Base-by-base conservation (phyloP, 1,284 basidiomycete genomes). In the Farysia itapuensis region DNA sequence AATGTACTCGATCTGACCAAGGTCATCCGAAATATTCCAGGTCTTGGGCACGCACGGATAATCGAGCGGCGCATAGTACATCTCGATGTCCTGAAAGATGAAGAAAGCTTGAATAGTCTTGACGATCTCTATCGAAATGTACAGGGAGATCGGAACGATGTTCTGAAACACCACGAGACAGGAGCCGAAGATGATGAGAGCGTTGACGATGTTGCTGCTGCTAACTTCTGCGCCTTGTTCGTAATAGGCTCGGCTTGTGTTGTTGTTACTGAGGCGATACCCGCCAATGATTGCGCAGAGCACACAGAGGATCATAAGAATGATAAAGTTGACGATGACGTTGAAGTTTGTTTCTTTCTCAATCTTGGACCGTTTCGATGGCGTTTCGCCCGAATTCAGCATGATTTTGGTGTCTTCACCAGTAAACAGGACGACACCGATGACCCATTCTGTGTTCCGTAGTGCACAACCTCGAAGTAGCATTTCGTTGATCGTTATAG, bases 261-360 rank as follows among this genome's bases (percentile, higher is more conserved):
- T 81, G 1, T 78, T 75, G 59, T 80, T 79, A 16, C 81, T 81
- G 50, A 89, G 84, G 64, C 85, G 82, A 40, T 88, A 74, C 0
- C 90, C 92, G 67, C 84, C 89, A 64, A 86, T 83, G 50, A 90
- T 82, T 1, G 84, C 88, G 37, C 74, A 75, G 1, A 86, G 81
- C 25, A 86, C 77, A 77, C 92, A 96, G 81, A 97, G 89, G 31
- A 83, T 43, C 35, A 87, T 77, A 42, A 97, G 81, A 47, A 96
- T 79, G 42, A 84, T 79, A 72, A 97, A 96, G 79, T 97, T 97
- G 81, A 94, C 89, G 42, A 93, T 80, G 64, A 97, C 93, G 75
- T 96, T 96, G 82, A 92, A 94, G 77, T 95, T 96, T n/a, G 94
- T 97, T 81, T 97, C 93, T 79, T 85, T 88, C 79, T 96, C 92